A percentile compares a stretch with the other conserved stretches of the same genome.
These are phyloP conservation scores for Endothia cerciana DNA, from an alignment of 2,329 filamentous ascomycete genomes.

Conservation along the genomic window DNA sequence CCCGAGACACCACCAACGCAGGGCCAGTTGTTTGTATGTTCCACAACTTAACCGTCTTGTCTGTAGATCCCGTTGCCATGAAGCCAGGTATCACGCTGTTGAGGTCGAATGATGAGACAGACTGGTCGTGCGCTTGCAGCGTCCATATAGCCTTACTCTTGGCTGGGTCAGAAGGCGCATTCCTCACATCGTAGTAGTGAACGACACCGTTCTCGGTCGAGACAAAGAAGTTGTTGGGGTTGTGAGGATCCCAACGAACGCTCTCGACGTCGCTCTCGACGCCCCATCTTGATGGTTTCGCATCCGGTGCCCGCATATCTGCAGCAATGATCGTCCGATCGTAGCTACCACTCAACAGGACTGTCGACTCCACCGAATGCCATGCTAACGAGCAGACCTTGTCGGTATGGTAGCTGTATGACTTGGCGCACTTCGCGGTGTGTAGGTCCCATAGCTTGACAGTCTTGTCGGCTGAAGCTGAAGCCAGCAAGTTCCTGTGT, in stretches of 20 bases:
- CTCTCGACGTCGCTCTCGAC: conserved; percentile 96
- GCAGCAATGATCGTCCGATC: conserved; percentile 92
- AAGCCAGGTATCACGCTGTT: conserved; percentile 89
- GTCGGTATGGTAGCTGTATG: conserved; percentile 93
- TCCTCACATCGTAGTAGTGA: conserved; percentile 88
- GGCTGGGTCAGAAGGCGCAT: conserved; percentile 71
- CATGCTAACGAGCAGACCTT: conserved; percentile 97
- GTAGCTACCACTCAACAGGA: conserved; percentile 91
- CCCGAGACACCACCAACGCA: conserved; percentile 86
- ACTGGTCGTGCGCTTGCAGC: conserved; percentile 92
- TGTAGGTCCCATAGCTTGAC: conserved; percentile 98
- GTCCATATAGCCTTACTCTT: conserved; percentile 89
- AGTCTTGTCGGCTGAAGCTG: conserved; percentile 93
- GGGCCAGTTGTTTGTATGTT: conserved; percentile 82
- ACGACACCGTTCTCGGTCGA: conserved; percentile 91
- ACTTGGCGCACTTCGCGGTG: conserved; percentile 90
- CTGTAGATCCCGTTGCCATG: conserved; percentile 89
- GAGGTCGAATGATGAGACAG: conserved; percentile 89
- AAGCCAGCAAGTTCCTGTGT: conserved; percentile 92
- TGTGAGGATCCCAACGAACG: conserved; percentile 90
- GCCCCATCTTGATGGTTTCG: conserved; percentile 81
- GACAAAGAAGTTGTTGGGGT: conserved; percentile 91
- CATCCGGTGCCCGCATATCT: conserved; percentile 92
- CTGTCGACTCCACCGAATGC: conserved; percentile 85
- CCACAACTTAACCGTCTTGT: conserved; percentile 97